These are phyloP conservation scores for Alternaria conjuncta DNA, from an alignment of 2,329 filamentous ascomycete genomes.

Conservation along the genomic window DNA sequence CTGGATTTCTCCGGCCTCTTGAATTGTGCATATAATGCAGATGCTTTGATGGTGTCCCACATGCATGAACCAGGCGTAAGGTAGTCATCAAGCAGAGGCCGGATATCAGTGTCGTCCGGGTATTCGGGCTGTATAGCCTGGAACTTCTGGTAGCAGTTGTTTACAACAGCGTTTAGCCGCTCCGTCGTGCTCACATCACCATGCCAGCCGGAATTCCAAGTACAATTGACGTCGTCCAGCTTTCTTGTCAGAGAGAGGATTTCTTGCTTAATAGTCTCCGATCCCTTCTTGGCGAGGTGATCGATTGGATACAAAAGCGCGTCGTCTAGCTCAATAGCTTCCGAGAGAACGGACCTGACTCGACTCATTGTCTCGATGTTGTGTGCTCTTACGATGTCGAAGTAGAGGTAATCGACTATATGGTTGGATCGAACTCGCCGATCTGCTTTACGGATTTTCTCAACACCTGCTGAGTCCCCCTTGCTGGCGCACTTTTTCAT, in stretches of 20 bases:
- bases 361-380: conserved; percentile 38
- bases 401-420: conserved; percentile 69
- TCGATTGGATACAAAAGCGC: conserved; percentile 19
- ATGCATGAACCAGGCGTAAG: conserved; percentile 17
- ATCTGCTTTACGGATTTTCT: conserved; percentile 25
- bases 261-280: conserved; percentile 14
- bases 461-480: conserved; percentile 21
- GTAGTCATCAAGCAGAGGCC: conserved; percentile 16
- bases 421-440: conserved; percentile 48
- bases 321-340: conserved; percentile 29
- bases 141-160: conserved; percentile 28
- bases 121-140: conserved; percentile 26
- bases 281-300: neutral
- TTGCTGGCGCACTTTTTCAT: conserved; percentile 32
- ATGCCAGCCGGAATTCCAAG: conserved; percentile 14
- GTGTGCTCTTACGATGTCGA: conserved; percentile 55
- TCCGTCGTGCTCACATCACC: conserved; percentile 1
- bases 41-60: conserved; percentile 58
- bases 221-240: neutral
- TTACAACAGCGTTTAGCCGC: conserved; percentile 19
- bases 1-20: conserved; percentile 17
- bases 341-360: conserved; percentile 35
- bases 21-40: conserved; percentile 45
- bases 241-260: conserved; percentile 4
- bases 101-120: conserved; percentile 14